These are phyloP conservation scores for Candida pseudocylindracea DNA, from an alignment of 1,139 yeast genomes.

Conservation along the genomic window DNA sequence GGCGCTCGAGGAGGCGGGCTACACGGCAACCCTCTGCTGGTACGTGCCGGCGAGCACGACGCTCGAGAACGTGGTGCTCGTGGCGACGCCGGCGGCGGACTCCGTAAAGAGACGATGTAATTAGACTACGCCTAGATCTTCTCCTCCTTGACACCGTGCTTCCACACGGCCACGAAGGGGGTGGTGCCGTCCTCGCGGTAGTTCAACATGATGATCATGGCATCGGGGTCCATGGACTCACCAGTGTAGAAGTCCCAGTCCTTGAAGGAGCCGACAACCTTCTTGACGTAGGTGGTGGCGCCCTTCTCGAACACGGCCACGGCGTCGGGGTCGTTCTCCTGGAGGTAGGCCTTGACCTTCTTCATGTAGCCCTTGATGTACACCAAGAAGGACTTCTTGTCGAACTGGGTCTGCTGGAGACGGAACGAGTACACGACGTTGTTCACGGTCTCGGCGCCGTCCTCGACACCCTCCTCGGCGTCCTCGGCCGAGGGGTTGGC, in stretches of 20 bases:
- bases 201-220: slow-evolving; percentile 92
- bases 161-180: slow-evolving; percentile 96
- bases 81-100: not conserved
- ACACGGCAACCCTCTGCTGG: slow-evolving; percentile 24
- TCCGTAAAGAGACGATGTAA: too few species aligned
- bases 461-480: slow-evolving; percentile 66
- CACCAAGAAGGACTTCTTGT: slow-evolving; percentile 90
- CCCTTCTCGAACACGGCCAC: slow-evolving; percentile 88
- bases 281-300: slow-evolving; percentile 88
- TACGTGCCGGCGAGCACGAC: slow-evolving; percentile 39
- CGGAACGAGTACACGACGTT: slow-evolving; percentile 97
- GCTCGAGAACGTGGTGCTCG: slow-evolving; percentile 25
- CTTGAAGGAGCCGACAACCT: slow-evolving; percentile 81
- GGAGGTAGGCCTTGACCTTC: slow-evolving; percentile 71
- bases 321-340: slow-evolving; percentile 73
- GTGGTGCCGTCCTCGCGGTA: slow-evolving; percentile 99
- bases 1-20: slow-evolving; percentile 20
- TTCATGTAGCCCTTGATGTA: slow-evolving; percentile 99
- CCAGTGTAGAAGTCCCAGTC: slow-evolving; percentile 99
- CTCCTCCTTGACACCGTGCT: slow-evolving; percentile 81
- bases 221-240: slow-evolving; percentile 99
- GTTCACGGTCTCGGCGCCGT: slow-evolving; percentile 78
- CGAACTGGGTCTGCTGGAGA: slow-evolving; percentile 85
- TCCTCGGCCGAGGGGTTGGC: slow-evolving; percentile 99
- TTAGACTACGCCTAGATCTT: slow-evolving; percentile 41